Percentiles rank a stretch among this genome's conserved stretches.
Conservation (phyloP, 805 yeast species). For the Saccharomyces paradoxus region DNA sequence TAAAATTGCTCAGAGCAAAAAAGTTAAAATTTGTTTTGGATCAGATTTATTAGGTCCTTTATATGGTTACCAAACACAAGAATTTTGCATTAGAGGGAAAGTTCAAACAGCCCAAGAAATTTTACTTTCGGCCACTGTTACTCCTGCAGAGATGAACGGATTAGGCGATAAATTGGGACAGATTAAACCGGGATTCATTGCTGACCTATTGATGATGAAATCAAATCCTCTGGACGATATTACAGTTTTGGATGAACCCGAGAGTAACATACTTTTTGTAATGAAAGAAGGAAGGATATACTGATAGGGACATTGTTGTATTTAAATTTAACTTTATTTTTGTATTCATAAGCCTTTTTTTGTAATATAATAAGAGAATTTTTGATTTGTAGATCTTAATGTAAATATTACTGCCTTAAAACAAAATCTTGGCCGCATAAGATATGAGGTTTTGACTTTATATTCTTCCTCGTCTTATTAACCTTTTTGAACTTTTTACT, state of each 20-base stretch:
- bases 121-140: conserved; percentile 9
- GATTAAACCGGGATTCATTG: conserved; percentile 8
- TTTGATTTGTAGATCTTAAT: no score
- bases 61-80: conserved; percentile 11
- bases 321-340: not conserved
- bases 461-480: no score
- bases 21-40: conserved; percentile 9
- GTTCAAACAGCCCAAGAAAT: conserved; percentile 7
- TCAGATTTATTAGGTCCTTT: conserved; percentile 8
- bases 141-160: conserved; percentile 9
- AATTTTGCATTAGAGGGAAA: conserved; percentile 8
- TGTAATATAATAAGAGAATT: no score
- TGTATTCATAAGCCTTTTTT: not conserved
- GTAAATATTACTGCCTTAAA: no score
- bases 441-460: no score
- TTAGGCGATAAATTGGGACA: conserved; percentile 8
- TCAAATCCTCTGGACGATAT: conserved; percentile 9
- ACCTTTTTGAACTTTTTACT: no score
- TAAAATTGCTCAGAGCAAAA: conserved; percentile 5
- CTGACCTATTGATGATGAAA: conserved; percentile 9
- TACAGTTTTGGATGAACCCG: conserved; percentile 8
- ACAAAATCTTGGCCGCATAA: no score
- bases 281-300: conserved; percentile 10
- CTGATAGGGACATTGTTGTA: conserved; percentile 1
- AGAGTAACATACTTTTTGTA: conserved; percentile 7